A percentile compares a stretch with the other conserved stretches of the same genome.
Conservation (phyloP, 1,139 yeast genomes). For the Taiozyma onychis region DNA sequence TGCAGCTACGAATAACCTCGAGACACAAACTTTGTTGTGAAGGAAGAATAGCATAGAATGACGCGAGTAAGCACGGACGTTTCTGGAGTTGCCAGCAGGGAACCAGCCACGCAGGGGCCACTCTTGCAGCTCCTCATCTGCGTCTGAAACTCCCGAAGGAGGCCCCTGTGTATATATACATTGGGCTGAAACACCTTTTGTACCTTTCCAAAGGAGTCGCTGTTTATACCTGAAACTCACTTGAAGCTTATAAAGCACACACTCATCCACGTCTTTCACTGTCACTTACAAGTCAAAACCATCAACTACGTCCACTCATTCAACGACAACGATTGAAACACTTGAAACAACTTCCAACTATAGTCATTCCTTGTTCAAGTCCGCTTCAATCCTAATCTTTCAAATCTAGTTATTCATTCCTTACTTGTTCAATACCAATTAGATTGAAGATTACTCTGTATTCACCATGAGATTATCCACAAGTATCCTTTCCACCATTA, state of each 20-base stretch:
- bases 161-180: background rate
- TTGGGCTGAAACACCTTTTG: background rate
- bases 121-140: background rate
- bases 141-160: background rate
- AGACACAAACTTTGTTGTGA: background rate
- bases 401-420: background rate
- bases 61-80: background rate
- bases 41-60: background rate
- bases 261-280: background rate
- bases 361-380: constrained; percentile 4
- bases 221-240: background rate
- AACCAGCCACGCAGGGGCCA: background rate
- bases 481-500: constrained; percentile 2
- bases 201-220: background rate
- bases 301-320: background rate
- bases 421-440: background rate
- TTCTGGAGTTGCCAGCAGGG: background rate
- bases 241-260: background rate
- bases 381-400: background rate
- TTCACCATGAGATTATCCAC: constrained; percentile 3
- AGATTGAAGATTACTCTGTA: background rate
- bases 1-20: background rate
- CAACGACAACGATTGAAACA: background rate
- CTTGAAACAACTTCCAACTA: constrained; percentile 3
- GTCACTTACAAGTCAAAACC: background rate